Conservation (phyloP, 768 basidiomycete genomes). For the Hysterangium stoloniferum region DNA sequence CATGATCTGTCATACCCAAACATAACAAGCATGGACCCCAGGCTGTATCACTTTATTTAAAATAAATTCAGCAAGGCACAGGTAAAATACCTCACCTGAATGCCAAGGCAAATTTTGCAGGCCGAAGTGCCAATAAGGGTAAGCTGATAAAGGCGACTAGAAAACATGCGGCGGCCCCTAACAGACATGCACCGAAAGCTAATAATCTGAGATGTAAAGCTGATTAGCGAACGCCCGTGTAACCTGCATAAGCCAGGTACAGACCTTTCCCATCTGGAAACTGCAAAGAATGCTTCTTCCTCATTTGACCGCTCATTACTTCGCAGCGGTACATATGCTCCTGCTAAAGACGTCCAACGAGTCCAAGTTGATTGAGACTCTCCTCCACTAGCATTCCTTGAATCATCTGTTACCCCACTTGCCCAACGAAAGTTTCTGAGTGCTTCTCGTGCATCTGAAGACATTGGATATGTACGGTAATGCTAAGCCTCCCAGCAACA, state of each 20-base stretch:
- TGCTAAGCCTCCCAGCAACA: too few relatives aligned
- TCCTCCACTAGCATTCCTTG: constrained; percentile 34
- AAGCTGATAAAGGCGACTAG: constrained; percentile 83
- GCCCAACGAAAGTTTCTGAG: constrained; percentile 71
- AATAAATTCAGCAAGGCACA: constrained; percentile 1
- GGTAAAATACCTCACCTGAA: constrained; percentile 50
- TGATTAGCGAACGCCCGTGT: background rate
- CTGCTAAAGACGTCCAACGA: constrained; percentile 78
- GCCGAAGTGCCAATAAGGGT: constrained; percentile 62
- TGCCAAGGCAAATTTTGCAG: constrained; percentile 85
- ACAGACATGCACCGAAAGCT: constrained; percentile 82
- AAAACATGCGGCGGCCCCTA: constrained; percentile 92
- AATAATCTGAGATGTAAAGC: constrained; percentile 49
- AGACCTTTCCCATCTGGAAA: constrained; percentile 90
- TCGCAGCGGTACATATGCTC: constrained; percentile 82
- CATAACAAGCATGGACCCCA: constrained; percentile 93
- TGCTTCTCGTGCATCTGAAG: constrained; percentile 6
- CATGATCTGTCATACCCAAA: constrained; percentile 49
- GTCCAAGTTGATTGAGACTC: constrained; percentile 54
- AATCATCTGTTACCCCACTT: constrained; percentile 61
- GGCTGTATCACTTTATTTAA: constrained; percentile 31
- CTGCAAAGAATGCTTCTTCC: constrained; percentile 91
- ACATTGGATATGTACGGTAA: too few relatives aligned
- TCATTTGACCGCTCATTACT: constrained; percentile 80
- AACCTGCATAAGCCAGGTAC: constrained; percentile 13